phyloP scores from a whole-genome alignment of 2,329 filamentous ascomycete species.

The Tolypocladium cylindrosporum region DNA sequence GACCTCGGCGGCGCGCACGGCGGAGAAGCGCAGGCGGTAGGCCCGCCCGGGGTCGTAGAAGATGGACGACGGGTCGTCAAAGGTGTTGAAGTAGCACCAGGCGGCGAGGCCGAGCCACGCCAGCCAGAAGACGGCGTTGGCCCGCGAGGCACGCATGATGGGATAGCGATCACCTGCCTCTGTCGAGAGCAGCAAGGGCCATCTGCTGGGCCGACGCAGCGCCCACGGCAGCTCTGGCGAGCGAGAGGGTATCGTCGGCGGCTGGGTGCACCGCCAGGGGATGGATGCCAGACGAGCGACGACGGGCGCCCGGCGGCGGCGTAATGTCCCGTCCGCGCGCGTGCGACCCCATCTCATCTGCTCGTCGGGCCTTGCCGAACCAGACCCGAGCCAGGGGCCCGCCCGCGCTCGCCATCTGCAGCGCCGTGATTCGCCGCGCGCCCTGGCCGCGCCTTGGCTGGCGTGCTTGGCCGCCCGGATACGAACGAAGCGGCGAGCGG shows the following conservation, averaged over 20 bases:
- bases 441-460: neutral
- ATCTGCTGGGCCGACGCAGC: neutral
- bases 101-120: slow-evolving; percentile 16
- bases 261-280: too few species aligned
- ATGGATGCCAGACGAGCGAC: too few species aligned
- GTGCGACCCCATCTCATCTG: too few species aligned
- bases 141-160: slow-evolving; percentile 13
- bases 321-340: too few species aligned
- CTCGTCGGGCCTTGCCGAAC: too few species aligned
- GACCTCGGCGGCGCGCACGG: slow-evolving; percentile 14
- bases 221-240: too few species aligned
- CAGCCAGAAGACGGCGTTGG: slow-evolving; percentile 21
- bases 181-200: neutral
- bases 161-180: too few species aligned
- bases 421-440: neutral
- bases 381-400: too few species aligned
- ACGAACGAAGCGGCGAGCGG: too few species aligned
- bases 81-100: slow-evolving; percentile 19
- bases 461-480: neutral
- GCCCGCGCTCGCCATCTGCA: neutral
- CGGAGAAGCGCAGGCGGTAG: slow-evolving; percentile 17
- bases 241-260: too few species aligned
- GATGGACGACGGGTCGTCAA: slow-evolving; percentile 23
- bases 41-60: slow-evolving; percentile 19
- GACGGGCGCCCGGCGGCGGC: too few species aligned